Evolutionary conservation across 164 flowering plant species (phyloP), one percentile per base, ranked within the genome.

Genomic region (Berberis thunbergii): DNA sequence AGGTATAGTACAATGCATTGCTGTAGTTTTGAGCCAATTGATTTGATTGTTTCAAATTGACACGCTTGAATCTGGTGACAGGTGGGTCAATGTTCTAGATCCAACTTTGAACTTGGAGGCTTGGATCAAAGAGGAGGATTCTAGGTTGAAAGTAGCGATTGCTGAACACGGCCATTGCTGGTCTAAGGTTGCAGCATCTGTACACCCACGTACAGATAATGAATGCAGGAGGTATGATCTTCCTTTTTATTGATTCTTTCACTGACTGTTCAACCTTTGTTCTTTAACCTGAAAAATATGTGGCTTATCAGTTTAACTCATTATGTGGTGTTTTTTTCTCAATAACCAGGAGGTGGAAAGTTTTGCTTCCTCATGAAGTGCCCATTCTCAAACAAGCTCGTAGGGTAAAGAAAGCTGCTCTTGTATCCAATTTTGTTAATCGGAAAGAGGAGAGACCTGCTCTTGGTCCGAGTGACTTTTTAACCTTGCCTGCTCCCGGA

Each of bases 51-150:
- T 26, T 26, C 26, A 55, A 7, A 70, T 62, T 55, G 64, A 71
- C 71, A 61, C 45, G 4, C 61, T 71, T 64, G 46, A 43, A 45
- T 75, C 44, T 68, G 52, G 43, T 75, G 42, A 60, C 83, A 94
- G 99, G 75, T 94, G 96, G 96, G 78, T 82, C 57, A 89, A 94
- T 72, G 66, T 71, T 70, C 83, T 91, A 49, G 94, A 91, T 79
- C 96, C 99, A 59, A 76, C 90, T 41, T 63, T 94, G 64, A 91
- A 81, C 38, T 48, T 68, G 67, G 79, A 63, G 59, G 59, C 65
- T 41, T 94, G 99, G 99, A 87, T 96, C 26, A 76, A 75, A 69
- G 95, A 87, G 65, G 99, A 94, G 77, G 96, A 89, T 76, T 63
- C 61, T 42, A 79, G 52, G 66, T 72, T 94, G 71, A 69, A 77